These are phyloP conservation scores for Boletus reticuloceps DNA, from an alignment of 768 basidiomycete genomes.

Conservation along the genomic window DNA sequence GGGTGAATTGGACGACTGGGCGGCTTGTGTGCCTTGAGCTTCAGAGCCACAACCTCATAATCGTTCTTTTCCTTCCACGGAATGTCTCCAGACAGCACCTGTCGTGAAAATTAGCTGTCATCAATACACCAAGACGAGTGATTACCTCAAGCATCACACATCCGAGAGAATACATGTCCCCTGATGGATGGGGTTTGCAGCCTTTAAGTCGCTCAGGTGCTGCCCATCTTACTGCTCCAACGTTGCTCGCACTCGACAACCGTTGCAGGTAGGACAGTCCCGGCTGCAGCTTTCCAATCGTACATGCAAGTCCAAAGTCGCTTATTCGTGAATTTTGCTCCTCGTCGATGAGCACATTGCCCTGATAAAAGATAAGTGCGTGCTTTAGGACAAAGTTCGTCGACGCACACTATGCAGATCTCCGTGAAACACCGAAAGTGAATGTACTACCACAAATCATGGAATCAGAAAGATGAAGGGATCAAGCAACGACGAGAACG, in stretches of 20 bases:
- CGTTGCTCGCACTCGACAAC: not conserved
- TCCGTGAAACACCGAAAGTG: not conserved
- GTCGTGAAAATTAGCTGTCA: not conserved
- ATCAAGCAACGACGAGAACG: not conserved
- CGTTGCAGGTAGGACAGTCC: not conserved
- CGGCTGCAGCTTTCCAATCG: not conserved
- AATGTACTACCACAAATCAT: not conserved
- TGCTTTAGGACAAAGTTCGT: not conserved
- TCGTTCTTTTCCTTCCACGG: slow-evolving; percentile 3
- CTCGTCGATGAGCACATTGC: not conserved
- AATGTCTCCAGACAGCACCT: slow-evolving; percentile 6
- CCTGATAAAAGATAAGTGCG: not conserved
- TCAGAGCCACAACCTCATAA: not conserved
- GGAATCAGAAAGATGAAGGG: not conserved
- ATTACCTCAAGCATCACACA: slow-evolving; percentile 5
- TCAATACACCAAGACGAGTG: too few species aligned
- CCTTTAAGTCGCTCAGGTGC: slow-evolving; percentile 6
- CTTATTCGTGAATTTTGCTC: not conserved
- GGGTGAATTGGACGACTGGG: not conserved
- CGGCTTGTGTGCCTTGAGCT: not conserved
- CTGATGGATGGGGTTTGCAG: not conserved
- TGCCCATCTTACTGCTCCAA: not conserved
- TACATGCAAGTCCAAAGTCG: not conserved
- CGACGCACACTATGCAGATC: not conserved
- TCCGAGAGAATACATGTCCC: slow-evolving; percentile 1